Evolutionary conservation across 139 green algal genomes (phyloP), one percentile per base, ranked within the genome.

Genomic region (Trebouxia sp.): DNA sequence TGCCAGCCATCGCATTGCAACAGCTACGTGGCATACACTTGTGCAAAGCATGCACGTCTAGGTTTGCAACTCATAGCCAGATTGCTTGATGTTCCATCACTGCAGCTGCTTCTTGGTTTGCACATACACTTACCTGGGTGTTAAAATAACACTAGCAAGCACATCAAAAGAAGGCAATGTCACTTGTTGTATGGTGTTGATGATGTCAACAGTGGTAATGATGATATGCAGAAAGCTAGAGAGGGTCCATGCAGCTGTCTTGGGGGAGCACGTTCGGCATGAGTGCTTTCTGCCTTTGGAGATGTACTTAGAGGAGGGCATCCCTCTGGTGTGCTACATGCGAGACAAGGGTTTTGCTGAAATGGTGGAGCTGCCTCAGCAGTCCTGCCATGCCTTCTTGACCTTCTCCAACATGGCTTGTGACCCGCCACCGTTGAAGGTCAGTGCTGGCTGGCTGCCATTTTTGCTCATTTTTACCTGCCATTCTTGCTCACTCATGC

Each of bases 321-420:
- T 89, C 35, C 75, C 78, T 6, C 78, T 89, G 83, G 85, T 89
- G n/a, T 39, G 48, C 14, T 65, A 56, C 22, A 6, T 89, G 62
- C 65, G 85, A 15, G 38, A 83, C 42, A 35, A 70, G 10, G 37
- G 30, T 0, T 28, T 15, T n/a, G 65, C 84, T 30, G 72, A 87
- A 55, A 67, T 88, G 56, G 88, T 87, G 53, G 85, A 89, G 77
- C 76, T 88, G 48, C 85, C 84, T 15, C 75, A 88, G 79, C 84
- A 88, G 76, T 79, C 47, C 48, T 79, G 76, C 70, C 85, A 89
- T 53, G 83, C 85, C 10, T 89, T 89, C 55, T 5, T 89, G 12
- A 76, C 82, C 38, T 85, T 70, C 6, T 30, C 26, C 47, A 85
- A 83, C 28, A 48, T 83, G 12, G 26, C 17, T 8, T 53, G 28